Evolutionary conservation across 2,329 filamentous ascomycete species (phyloP).

Genomic region (Xylariomycetidae sp.): DNA sequence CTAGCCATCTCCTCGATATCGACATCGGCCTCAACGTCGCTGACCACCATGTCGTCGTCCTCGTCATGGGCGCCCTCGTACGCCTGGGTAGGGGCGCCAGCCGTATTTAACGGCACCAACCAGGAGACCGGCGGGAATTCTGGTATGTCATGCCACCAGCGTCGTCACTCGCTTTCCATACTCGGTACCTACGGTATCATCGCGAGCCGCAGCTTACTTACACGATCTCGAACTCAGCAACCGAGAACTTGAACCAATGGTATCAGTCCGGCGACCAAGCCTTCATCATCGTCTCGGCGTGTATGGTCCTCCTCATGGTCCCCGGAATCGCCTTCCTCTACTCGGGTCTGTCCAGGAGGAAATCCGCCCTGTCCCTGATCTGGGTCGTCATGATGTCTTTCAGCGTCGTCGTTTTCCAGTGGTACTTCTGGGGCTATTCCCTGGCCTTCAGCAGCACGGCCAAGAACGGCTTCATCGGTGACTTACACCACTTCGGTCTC

Average conservation of each 20-base stretch:
- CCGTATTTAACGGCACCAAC: conserved; percentile 59
- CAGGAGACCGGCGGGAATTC: conserved; percentile 67
- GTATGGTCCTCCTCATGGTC: conserved; percentile 95
- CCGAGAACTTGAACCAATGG: conserved; percentile 92
- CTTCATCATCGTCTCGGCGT: conserved; percentile 83
- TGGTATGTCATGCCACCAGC: conserved; percentile 48
- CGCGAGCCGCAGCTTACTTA: conserved; percentile 9
- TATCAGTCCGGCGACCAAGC: conserved; percentile 87
- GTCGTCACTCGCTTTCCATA: conserved; percentile 2
- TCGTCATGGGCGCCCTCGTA: conserved; percentile 44
- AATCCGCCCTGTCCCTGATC: conserved; percentile 94
- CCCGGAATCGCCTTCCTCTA: conserved; percentile 97
- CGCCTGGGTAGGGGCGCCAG: conserved; percentile 51
- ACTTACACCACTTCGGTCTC: conserved; percentile 83
- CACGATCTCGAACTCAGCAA: conserved; percentile 42
- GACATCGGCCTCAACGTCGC: neutral
- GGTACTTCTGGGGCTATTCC: conserved; percentile 99
- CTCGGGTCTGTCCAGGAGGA: conserved; percentile 92
- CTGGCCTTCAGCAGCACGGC: conserved; percentile 80
- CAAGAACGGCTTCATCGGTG: conserved; percentile 85
- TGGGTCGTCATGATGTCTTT: conserved; percentile 95
- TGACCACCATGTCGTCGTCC: conserved; percentile 30
- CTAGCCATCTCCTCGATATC: neutral
- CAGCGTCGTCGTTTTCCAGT: conserved; percentile 91
- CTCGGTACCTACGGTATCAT: too few species aligned